Base-by-base conservation (phyloP, 1,284 basidiomycete genomes). In the Paramarasmius palmivorus region DNA sequence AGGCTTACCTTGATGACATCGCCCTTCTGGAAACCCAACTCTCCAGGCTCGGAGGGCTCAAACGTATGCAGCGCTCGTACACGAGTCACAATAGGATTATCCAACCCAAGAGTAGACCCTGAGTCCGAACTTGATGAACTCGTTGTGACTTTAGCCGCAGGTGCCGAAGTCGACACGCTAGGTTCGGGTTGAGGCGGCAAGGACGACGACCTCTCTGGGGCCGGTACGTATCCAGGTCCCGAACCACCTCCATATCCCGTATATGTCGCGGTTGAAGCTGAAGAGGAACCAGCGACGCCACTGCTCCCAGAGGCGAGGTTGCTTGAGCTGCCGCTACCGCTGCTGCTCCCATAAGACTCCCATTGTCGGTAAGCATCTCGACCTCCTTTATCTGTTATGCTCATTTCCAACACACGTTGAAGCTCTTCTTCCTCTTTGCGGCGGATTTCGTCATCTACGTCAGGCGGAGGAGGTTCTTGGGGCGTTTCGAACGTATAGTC, bases 1-100 rank as follows among this genome's bases (percentile, higher is more conserved):
- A 25, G 37, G 48, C 49, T 4, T 36, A 95, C 96, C 62, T 95
- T 95, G 74, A 99, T 95, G 50, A 98, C 77, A 63, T 99, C 97
- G 2, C 95, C 97, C 61, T 92, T 91, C 53, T 92, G 86, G 67
- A 99, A 98, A 1, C 87, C 86, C 4, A 99, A 79, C 71, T 99
- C 97, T 12, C 95, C 96, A 0, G 88, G 82, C 66, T 97, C 94
- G 0, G 88, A 86, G 0, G 95, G 89, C 42, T 90, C 84, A 64
- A 98, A 99, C 2, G 90, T 85, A 68, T 98, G 95, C 59, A 99
- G 67, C 0, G 96, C 97, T 15, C 91, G 82, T 2, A 98, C 96
- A 17, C 93, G 84, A 1, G 92, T 93, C 5, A 93, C 84, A 29
- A 85, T 74, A 9, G 70, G 69, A 14, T 69, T 67, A 22, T 70